These are phyloP conservation scores for Globisporangium heterothallicum DNA, from an alignment of 352 stramenopile species.

Conservation along the genomic window DNA sequence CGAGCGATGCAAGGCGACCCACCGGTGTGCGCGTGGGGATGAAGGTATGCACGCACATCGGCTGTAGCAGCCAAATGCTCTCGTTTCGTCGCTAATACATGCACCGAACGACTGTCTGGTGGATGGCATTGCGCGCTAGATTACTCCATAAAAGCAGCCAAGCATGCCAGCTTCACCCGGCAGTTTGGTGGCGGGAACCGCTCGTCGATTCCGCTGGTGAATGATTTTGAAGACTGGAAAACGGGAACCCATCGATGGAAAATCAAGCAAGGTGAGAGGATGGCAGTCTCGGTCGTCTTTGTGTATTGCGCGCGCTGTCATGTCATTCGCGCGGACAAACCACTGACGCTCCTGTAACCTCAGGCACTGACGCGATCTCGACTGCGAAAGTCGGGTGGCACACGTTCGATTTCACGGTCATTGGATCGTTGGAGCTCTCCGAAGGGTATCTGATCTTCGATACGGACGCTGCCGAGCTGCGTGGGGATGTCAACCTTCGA, in stretches of 20 bases:
- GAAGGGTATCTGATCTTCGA: conserved; percentile 76
- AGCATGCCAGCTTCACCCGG: conserved; percentile 71
- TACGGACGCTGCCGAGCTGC: conserved; percentile 48
- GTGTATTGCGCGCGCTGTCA: no score
- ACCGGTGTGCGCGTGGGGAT: conserved; percentile 87
- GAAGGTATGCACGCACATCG: no score
- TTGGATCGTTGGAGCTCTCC: conserved; percentile 73
- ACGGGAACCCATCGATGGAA: conserved; percentile 74
- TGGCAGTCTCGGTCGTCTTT: no score
- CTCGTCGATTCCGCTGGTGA: conserved; percentile 70
- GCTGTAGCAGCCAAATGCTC: no score
- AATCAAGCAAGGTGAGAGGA: conserved; percentile 26
- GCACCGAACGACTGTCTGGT: no score
- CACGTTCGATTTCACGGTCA: conserved; percentile 56
- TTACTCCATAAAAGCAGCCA: conserved; percentile 78
- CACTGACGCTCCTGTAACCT: no score
- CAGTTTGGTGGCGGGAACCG: conserved; percentile 79
- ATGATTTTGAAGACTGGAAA: conserved; percentile 96
- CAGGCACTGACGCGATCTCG: conserved; percentile 8
- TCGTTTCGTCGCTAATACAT: no score
- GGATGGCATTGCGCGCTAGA: no score
- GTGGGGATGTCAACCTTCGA: conserved; percentile 50
- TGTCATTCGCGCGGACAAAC: no score
- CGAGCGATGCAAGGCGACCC: conserved; percentile 93
- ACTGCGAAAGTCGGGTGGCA: conserved; percentile 36